Conservation (phyloP, 1,139 yeast genomes). For the Wickerhamomyces sp. region DNA sequence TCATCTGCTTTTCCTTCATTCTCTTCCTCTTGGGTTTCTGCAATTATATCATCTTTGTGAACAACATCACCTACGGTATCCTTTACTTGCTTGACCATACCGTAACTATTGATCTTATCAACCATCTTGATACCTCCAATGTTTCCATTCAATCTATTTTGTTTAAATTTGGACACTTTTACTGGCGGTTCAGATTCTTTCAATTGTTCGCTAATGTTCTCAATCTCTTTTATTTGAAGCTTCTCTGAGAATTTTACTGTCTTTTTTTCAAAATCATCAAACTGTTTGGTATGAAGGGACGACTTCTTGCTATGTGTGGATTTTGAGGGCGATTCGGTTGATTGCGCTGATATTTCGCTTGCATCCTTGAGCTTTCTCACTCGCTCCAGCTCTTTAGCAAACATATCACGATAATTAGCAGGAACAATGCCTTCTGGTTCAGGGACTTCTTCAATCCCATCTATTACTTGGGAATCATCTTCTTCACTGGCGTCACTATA, state of each 20-base stretch:
- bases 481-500: slow-evolving; percentile 1
- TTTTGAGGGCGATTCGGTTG: no score
- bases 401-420: slow-evolving; percentile 13
- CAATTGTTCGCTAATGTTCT: slow-evolving; percentile 45
- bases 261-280: slow-evolving; percentile 26
- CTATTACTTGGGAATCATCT: slow-evolving; percentile 2
- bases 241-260: slow-evolving; percentile 45
- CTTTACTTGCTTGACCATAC: not conserved
- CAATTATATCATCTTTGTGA: not conserved
- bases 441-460: not conserved
- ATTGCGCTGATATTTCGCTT: no score
- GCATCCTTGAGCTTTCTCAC: slow-evolving; percentile 8
- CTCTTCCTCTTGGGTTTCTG: not conserved
- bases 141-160: slow-evolving; percentile 5
- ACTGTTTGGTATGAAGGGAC: no score
- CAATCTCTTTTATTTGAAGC: slow-evolving; percentile 50
- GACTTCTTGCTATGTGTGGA: no score
- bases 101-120: not conserved
- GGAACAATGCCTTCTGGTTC: slow-evolving; percentile 13
- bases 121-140: slow-evolving; percentile 1
- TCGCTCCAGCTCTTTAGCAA: slow-evolving; percentile 16
- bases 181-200: slow-evolving; percentile 12
- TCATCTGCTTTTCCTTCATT: no score
- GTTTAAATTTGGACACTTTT: slow-evolving; percentile 17
- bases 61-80: not conserved